A percentile compares a stretch with the other conserved stretches of the same genome.
phyloP scores from a whole-genome alignment of 1,284 basidiomycete species.

The Singerocomus inundabilis region DNA sequence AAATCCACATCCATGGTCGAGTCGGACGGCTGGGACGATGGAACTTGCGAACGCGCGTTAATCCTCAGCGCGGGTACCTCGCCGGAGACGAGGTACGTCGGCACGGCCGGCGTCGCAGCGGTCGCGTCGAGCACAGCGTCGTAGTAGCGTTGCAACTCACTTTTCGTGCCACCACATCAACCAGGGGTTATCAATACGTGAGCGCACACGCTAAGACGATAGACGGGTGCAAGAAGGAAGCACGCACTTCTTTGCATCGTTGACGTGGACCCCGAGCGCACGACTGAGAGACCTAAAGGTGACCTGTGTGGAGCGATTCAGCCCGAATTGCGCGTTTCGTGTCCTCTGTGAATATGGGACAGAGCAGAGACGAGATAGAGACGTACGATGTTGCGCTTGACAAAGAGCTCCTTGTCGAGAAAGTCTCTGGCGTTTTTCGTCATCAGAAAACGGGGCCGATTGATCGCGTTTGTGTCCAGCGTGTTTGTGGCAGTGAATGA shows the following conservation, averaged over 20 bases:
- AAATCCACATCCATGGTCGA: conserved; percentile 47
- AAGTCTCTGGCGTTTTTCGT: conserved; percentile 48
- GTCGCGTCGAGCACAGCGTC: conserved; percentile 39
- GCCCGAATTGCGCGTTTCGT: no score
- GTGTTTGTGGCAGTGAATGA: conserved; percentile 1
- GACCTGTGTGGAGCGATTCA: conserved; percentile 43
- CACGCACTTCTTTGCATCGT: conserved; percentile 67
- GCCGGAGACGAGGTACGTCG: conserved; percentile 70
- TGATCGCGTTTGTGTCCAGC: background rate
- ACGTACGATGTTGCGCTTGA: conserved; percentile 61
- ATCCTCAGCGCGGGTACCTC: conserved; percentile 31
- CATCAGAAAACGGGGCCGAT: conserved; percentile 36
- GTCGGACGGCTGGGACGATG: conserved; percentile 30
- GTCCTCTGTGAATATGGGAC: background rate
- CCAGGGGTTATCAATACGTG: background rate
- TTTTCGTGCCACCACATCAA: conserved; percentile 27
- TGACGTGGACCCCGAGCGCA: conserved; percentile 65
- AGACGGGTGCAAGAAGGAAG: background rate
- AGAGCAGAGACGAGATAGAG: background rate
- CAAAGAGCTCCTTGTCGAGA: conserved; percentile 60
- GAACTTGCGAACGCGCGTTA: conserved; percentile 11
- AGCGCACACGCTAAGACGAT: no score
- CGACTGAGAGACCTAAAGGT: conserved; percentile 73
- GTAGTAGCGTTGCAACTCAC: conserved; percentile 62
- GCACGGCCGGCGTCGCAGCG: conserved; percentile 40